These are phyloP conservation scores for Halteria grandinella DNA, from an alignment of 73 alveolate genomes.

Conservation along the genomic window DNA sequence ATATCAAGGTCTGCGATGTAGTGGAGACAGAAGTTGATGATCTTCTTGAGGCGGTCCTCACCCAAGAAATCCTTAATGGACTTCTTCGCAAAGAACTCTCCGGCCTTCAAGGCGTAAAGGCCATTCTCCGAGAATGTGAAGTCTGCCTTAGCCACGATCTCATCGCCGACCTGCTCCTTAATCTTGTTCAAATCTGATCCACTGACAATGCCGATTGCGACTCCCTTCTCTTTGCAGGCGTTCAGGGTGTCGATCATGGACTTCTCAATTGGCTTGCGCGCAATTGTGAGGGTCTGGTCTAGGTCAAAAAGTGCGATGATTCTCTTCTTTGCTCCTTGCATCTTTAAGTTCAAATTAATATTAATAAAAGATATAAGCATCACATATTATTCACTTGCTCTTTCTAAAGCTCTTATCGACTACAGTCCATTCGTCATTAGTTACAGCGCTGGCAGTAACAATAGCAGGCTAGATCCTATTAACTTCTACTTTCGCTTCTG, in stretches of 20 bases:
- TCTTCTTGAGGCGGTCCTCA: conserved; percentile 76
- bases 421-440: too few species aligned
- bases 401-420: too few species aligned
- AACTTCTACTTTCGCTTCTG: too few species aligned
- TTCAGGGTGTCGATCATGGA: conserved; percentile 86
- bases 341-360: too few species aligned
- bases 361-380: too few species aligned
- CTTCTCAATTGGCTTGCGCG: conserved; percentile 78
- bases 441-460: too few species aligned
- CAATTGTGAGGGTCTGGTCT: conserved; percentile 95
- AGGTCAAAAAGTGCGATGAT: conserved; percentile 90
- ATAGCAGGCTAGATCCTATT: too few species aligned
- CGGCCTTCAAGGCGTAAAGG: conserved; percentile 67
- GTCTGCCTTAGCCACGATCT: conserved; percentile 67
- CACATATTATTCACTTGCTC: too few species aligned
- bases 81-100: conserved; percentile 69
- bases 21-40: conserved; percentile 87
- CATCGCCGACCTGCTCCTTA: conserved; percentile 81
- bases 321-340: too few species aligned
- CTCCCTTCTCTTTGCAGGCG: conserved; percentile 62
- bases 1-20: conserved; percentile 91
- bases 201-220: conserved; percentile 91
- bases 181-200: conserved; percentile 93
- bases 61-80: conserved; percentile 77
- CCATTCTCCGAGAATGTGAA: conserved; percentile 95